Conservation (phyloP, 495 filamentous ascomycete genomes). For the Penicillium crystallinum region DNA sequence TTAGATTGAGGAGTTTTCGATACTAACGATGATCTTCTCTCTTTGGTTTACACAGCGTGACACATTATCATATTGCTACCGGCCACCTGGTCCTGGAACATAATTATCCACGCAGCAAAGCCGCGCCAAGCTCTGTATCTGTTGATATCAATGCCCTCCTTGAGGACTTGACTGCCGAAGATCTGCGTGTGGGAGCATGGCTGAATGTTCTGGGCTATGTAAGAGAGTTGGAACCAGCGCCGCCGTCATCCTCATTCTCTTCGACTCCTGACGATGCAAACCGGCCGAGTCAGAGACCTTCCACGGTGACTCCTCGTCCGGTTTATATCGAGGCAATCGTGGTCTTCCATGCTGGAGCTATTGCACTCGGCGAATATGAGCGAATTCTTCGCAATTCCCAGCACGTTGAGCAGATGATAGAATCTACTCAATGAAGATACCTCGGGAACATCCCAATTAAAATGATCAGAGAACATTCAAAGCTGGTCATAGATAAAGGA, state of each 20-base stretch:
- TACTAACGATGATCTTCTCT: background rate
- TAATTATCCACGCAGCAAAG: conserved; percentile 46
- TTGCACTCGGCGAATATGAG: conserved; percentile 64
- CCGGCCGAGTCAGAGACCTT: background rate
- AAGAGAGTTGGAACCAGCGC: conserved; percentile 16
- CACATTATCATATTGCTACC: conserved; percentile 54
- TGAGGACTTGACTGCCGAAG: conserved; percentile 54
- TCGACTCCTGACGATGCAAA: conserved; percentile 9
- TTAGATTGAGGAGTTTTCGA: background rate
- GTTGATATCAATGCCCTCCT: conserved; percentile 72
- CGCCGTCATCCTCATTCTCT: conserved; percentile 9
- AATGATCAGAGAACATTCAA: background rate
- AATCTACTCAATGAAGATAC: conserved; percentile 6
- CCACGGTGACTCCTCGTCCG: conserved; percentile 14
- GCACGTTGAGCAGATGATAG: conserved; percentile 29
- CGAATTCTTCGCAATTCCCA: conserved; percentile 31
- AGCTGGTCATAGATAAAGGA: background rate
- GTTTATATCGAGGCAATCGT: conserved; percentile 59
- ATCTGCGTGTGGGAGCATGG: conserved; percentile 77
- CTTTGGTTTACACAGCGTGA: conserved; percentile 49
- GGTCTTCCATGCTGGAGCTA: conserved; percentile 58
- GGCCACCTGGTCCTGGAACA: conserved; percentile 65
- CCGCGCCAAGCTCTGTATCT: conserved; percentile 36
- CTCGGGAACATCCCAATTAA: too few species aligned
- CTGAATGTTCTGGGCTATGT: conserved; percentile 86